Base-by-base conservation (phyloP, 2,329 filamentous ascomycete species). In the Leptosphaerulina australis region DNA sequence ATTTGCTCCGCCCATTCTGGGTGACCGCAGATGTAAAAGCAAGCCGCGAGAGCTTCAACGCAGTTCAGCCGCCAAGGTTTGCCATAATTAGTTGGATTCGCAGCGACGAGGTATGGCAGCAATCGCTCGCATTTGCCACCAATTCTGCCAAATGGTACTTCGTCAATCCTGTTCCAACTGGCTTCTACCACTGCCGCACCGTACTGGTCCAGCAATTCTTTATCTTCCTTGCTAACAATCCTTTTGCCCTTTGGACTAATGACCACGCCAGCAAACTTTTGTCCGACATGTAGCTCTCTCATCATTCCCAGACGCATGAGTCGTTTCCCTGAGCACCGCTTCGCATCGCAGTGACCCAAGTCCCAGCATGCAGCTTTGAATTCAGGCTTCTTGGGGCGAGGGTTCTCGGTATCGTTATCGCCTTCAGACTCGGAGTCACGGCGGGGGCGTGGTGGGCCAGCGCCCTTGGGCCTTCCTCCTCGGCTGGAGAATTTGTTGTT, bases 341-440 rank as follows among this genome's bases (percentile, higher is more conserved):
- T 97, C 7, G 93, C 91, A 69, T 99, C 94, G 79, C 94, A 99
- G 77, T 99, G 94, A 55, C 92, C 93, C 25, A 99, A 81, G 69
- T 99, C 94, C 94, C 94, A 99, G 73, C 93, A 97, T 51, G 93
- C 94, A 38, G 94, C 93, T 76, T 95, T 96, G 82, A 92, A 97
- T 76, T 85, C 58, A 64, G 82, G 76, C 20, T 74, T 75, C 64
- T 56, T 72, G 59, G 61, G 62, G 62, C 54, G 49, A 50, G 70
- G 61, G 44, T 67, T 66, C 28, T 60, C 50, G 36, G 60, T 55
- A 29, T 59, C 63, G 20, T 58, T 39, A 15, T 60, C 53, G 36
- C 65, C 47, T 52, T 62, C 56, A 33, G 56, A 58, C 22, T 69
- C 62, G 21, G 53, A 62, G 40, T 59, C 54, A 34, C 58, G 53